Evolutionary conservation across 2,329 filamentous ascomycete genomes (phyloP), one percentile per base, ranked within the genome.

Genomic region (Rhinocladiella mackenziei): DNA sequence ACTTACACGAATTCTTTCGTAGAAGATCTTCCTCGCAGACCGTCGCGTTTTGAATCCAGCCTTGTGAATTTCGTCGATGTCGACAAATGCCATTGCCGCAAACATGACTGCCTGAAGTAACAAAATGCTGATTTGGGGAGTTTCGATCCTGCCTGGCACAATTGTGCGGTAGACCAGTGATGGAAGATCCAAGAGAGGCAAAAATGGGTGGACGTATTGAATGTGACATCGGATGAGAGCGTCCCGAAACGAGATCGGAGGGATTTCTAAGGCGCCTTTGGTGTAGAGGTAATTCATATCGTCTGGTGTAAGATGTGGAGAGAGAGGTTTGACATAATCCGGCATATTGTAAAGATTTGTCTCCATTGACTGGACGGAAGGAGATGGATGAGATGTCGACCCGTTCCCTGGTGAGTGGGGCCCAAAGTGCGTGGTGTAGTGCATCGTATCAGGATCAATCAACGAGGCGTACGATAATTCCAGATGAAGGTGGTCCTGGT

Each of bases 41-140:
- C 91, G 89, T 34, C 89, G 76, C 15, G 77, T 83, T 4, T 76
- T 65, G 61, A 86, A 94, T 2, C 89, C 89, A 6, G 15, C 11
- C 5, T n/a, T 15, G 10, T 84, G 86, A 39, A 96, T 72, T 58
- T 81, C 74, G 45, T 81, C 78, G 67, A 87, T 83, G 56, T 91
- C 86, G 45, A 94, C 82, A 62, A 91, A 94, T 0, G 89, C 86
- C 2, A 85, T 84, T 1, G 85, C 88, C 1, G 87, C 83, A 62
- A 96, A 96, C 86, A 96, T 94, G 58, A 95, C 84, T 6, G 89
- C 86, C 61, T 96, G 89, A 65, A 94, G 95, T 2, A 96, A 70
- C 46, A 96, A 77, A 57, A 96, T 69, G 67, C 89, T 95, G 58
- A 89, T 75, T 14, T 18, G 22, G 8, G 29, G 29, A 23, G 13